Base-by-base conservation (phyloP, 2,329 filamentous ascomycete species). In the Exserohilum rostratum region DNA sequence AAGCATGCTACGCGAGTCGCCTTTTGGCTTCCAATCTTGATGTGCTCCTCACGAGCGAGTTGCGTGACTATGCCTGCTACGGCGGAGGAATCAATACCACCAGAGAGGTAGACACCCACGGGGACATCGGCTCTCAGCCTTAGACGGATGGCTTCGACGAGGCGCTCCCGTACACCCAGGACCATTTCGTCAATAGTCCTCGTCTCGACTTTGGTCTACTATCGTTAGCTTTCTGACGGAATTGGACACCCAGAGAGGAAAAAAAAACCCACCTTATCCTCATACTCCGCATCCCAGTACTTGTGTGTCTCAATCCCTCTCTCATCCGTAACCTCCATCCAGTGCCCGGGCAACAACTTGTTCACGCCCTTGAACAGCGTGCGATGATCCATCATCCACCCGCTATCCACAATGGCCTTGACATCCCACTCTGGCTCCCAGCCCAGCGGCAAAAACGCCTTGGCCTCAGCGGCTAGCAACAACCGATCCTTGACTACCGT, bases 121-220 rank as follows among this genome's bases (percentile, higher is more conserved):
- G 82, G 82, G 0, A 86, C 84, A 64, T 86, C 84, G 1, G 83
- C 83, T 13, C 79, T 76, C 12, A 86, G 71, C 3, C 84, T 79
- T 18, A 84, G 57, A 7, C 77, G 77, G 5, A 85, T 73, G 0
- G 83, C 75, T 27, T 86, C 82, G 0, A 84, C 64, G 29, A 86
- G 62, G 1, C 75, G 74, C 45, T 81, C 69, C n/a, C 83, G 74
- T 0, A 85, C 80, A 6, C 33, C 33, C 33, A 35, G 6, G n/a
- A 35, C 33, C 33, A 35, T 35, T 2, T 35, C 33, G 9, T 35
- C 33, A 6, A 15, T 15, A 7, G n/a, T 35, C n/a, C 33, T n/a
- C n/a, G 5, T 35, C 33, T 17, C 33, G 5, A 35, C 33, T 11
- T 33, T 11, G 10, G 9, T 11, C 33, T 35, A 13, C 33, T 15